A percentile compares a stretch with the other conserved stretches of the same genome.
Evolutionary conservation across 495 filamentous ascomycete species (phyloP).

Genomic region (Friedmanniomyces simplex): DNA sequence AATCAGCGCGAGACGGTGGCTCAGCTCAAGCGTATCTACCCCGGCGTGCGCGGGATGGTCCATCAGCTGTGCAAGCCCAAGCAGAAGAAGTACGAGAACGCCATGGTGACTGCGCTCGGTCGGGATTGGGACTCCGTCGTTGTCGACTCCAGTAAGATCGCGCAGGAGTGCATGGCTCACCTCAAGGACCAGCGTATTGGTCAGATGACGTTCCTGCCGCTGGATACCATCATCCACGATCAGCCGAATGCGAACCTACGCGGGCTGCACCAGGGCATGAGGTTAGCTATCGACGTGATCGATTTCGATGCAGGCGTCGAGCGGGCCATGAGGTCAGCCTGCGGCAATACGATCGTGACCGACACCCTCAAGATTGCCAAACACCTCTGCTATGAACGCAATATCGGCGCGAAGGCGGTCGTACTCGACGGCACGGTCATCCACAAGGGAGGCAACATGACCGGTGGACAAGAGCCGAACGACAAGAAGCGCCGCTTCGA

Average conservation of each 20-base stretch:
- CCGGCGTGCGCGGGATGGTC: slow-evolving; percentile 80
- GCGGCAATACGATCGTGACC: slow-evolving; percentile 91
- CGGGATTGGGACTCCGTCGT: slow-evolving; percentile 89
- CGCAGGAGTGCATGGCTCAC: slow-evolving; percentile 87
- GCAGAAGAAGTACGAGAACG: slow-evolving; percentile 89
- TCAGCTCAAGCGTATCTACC: slow-evolving; percentile 80
- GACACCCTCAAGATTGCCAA: slow-evolving; percentile 79
- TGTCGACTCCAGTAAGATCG: slow-evolving; percentile 93
- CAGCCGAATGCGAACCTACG: slow-evolving; percentile 81
- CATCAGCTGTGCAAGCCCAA: slow-evolving; percentile 91
- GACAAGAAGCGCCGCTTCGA: slow-evolving; percentile 74
- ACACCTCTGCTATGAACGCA: slow-evolving; percentile 74
- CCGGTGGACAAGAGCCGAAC: slow-evolving; percentile 72
- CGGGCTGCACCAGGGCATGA: slow-evolving; percentile 68
- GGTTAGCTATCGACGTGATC: slow-evolving; percentile 90
- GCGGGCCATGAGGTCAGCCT: slow-evolving; percentile 87
- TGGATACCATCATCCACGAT: slow-evolving; percentile 94
- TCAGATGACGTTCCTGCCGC: slow-evolving; percentile 82
- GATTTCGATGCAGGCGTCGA: slow-evolving; percentile 82
- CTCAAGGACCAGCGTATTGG: slow-evolving; percentile 78
- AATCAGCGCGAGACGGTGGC: slow-evolving; percentile 67
- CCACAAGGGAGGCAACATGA: slow-evolving; percentile 96
- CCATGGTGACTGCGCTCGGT: slow-evolving; percentile 83
- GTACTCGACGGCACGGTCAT: slow-evolving; percentile 87
- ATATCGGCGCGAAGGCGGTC: slow-evolving; percentile 85